phyloP scores from a whole-genome alignment of 2,329 filamentous ascomycete species.

The Truncatella angustata region DNA sequence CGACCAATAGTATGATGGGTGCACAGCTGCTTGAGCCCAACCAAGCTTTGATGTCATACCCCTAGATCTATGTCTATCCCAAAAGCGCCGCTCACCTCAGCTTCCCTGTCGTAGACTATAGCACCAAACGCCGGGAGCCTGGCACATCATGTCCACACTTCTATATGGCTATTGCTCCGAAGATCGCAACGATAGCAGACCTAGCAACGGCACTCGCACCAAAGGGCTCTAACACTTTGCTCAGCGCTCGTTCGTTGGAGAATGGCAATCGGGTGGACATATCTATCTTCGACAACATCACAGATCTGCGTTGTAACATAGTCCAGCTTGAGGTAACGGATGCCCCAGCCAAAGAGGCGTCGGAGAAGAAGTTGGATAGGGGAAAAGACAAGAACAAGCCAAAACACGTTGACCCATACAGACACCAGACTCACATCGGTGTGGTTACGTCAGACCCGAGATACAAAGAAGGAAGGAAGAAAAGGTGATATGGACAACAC shows the following conservation, averaged over 20 bases:
- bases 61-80: constrained; percentile 21
- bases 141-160: constrained; percentile 13
- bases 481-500: too few relatives aligned
- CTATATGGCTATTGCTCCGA: constrained; percentile 6
- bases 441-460: background rate
- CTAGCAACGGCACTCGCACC: background rate
- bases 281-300: background rate
- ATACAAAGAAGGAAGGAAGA: background rate
- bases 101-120: constrained; percentile 27
- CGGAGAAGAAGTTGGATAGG: background rate
- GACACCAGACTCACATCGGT: background rate
- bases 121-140: constrained; percentile 7
- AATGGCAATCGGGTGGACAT: background rate
- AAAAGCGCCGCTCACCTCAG: constrained; percentile 17
- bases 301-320: background rate
- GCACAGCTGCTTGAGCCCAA: background rate
- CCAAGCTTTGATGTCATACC: background rate
- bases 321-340: constrained; percentile 4
- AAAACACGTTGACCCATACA: background rate
- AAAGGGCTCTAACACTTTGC: constrained; percentile 1
- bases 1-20: background rate
- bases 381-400: background rate
- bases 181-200: background rate
- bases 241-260: background rate
- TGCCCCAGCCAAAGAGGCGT: background rate